Base-by-base conservation (phyloP, 1,284 basidiomycete species). In the Pholiota adiposa region DNA sequence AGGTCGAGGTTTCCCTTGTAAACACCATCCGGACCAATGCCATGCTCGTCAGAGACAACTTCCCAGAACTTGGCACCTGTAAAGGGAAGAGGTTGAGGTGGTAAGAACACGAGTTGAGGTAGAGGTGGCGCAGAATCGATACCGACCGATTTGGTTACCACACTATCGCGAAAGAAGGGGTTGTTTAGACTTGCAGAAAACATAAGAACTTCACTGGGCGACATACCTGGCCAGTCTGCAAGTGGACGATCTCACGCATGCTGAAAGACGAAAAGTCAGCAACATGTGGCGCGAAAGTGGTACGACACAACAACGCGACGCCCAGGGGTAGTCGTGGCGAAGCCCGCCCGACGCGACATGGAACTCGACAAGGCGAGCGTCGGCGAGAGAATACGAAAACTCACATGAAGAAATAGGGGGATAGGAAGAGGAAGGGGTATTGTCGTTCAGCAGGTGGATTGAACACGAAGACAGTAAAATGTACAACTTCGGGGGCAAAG, bases 1-100 rank as follows among this genome's bases (percentile, higher is more conserved):
- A 95, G 88, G 80, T 98, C 96, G 75, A 92, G 92, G 77, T 78
- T 94, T 72, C 97, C 97, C 79, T 92, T 90, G 88, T 98, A 98
- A 63, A 84, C 77, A 80, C 96, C 96, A 82, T 96, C 92, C 76
- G 83, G 83, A 78, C 93, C 93, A 77, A 98, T 95, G 73, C 94
- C 94, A 78, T 98, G 96, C 84, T 98, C 96, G 77, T 98, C 95
- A 62, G 94, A 96, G 74, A 98, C 89, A 70, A 94, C 95, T 79
- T 92, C 95, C 96, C 95, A 98, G 89, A 98, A 98, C 81, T 97
- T 97, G 84, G 94, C 92, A 90, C 92, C 92, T 92, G 64, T 25
- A 67, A 56, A 58, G 38, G 54, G 59, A 59, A 58, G 56, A 29
- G 52, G 53, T 27, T 56, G 58, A 29, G 31, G 54, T 59, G 57